These are phyloP conservation scores for Grosmannia serpens DNA, from an alignment of 2,329 filamentous ascomycete species.

Conservation along the genomic window DNA sequence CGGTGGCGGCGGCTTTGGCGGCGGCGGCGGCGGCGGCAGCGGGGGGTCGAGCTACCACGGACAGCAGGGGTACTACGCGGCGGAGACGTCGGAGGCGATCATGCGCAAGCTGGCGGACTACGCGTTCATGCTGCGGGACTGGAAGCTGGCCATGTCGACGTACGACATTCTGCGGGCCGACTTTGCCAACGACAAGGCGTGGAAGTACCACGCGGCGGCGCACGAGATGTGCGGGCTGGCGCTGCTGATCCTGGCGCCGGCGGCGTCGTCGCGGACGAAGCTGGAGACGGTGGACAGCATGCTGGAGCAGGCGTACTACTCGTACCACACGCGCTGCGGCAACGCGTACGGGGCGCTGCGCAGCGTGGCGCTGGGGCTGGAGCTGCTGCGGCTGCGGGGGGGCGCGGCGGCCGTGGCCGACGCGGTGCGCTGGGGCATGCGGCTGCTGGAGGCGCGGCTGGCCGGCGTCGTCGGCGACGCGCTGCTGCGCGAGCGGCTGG, in stretches of 20 bases:
- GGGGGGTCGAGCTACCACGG: constrained; percentile 63
- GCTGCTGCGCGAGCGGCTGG: constrained; percentile 74
- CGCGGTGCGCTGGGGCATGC: constrained; percentile 73
- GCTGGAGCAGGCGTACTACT: constrained; percentile 84
- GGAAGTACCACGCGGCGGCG: constrained; percentile 85
- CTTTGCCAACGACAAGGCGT: constrained; percentile 91
- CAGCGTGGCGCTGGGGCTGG: constrained; percentile 61
- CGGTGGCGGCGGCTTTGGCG: constrained; percentile 16
- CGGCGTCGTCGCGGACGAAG: constrained; percentile 61
- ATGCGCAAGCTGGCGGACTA: constrained; percentile 93
- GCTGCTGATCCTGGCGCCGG: constrained; percentile 64
- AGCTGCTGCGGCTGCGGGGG: constrained; percentile 71
- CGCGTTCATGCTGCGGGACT: constrained; percentile 93
- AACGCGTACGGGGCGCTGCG: constrained; percentile 72
- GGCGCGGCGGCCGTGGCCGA: constrained; percentile 73
- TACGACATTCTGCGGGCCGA: constrained; percentile 85
- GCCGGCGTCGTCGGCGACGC: constrained; percentile 67
- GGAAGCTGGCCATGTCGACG: constrained; percentile 81
- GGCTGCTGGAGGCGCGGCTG: constrained; percentile 65
- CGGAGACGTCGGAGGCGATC: constrained; percentile 75
- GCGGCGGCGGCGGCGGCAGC: constrained; percentile 51
- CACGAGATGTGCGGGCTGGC: constrained; percentile 92
- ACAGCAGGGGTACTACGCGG: constrained; percentile 65
- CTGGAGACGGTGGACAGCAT: constrained; percentile 74
- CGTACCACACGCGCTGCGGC: constrained; percentile 76